Evolutionary conservation across 1,284 basidiomycete species (phyloP).

Genomic region (Chondrostereum purpureum): DNA sequence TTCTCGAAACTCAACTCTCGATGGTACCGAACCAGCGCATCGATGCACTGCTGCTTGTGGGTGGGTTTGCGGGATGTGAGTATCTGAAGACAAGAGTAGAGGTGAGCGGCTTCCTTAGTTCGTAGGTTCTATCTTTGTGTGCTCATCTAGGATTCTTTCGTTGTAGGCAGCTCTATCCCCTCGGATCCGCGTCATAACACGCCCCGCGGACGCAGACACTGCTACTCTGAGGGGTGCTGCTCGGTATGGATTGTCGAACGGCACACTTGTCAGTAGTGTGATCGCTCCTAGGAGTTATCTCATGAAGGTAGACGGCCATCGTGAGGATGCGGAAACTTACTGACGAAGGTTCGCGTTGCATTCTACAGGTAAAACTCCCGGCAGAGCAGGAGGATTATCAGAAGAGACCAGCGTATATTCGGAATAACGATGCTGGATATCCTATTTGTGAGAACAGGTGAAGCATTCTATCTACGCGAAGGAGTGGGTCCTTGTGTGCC

Average conservation of each 20-base stretch:
- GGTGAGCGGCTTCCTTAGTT: slow-evolving; percentile 28
- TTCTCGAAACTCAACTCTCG: slow-evolving; percentile 68
- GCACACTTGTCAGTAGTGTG: slow-evolving; percentile 67
- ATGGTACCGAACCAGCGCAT: slow-evolving; percentile 59
- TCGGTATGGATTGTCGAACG: slow-evolving; percentile 71
- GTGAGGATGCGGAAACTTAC: no score
- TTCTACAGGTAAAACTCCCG: slow-evolving; percentile 66
- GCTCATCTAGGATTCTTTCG: not conserved
- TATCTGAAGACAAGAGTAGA: slow-evolving; percentile 72
- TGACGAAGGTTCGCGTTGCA: no score
- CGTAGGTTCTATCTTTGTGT: not conserved
- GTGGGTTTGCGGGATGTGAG: slow-evolving; percentile 78
- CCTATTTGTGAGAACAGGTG: slow-evolving; percentile 78
- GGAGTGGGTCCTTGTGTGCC: no score
- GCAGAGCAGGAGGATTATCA: slow-evolving; percentile 73
- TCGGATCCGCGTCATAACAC: slow-evolving; percentile 64
- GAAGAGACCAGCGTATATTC: slow-evolving; percentile 78
- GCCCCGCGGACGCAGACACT: slow-evolving; percentile 76
- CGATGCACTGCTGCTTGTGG: slow-evolving; percentile 75
- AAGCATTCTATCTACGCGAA: slow-evolving; percentile 20
- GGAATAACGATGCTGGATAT: slow-evolving; percentile 64
- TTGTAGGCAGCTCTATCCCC: slow-evolving; percentile 54
- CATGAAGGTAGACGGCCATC: slow-evolving; percentile 55
- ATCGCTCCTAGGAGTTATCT: slow-evolving; percentile 76
- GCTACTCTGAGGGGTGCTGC: slow-evolving; percentile 79